Evolutionary conservation across 2,329 filamentous ascomycete genomes (phyloP), one percentile per base, ranked within the genome.

Genomic region (Arthrinium phaeospermum): DNA sequence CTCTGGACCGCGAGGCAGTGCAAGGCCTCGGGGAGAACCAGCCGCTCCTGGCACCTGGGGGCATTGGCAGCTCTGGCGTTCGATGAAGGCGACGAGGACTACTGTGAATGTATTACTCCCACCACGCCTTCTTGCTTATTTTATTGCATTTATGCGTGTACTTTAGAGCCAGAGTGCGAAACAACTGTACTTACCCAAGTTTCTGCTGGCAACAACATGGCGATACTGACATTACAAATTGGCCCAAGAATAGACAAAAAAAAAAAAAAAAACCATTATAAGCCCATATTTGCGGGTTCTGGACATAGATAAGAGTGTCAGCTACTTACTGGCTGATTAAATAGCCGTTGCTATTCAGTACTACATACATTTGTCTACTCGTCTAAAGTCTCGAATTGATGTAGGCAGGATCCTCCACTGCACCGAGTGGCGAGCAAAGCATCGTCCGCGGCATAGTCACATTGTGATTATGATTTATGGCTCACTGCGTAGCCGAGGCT

Each of bases 1-100:
- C 80, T 13, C 75, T 81, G 5, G 79, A 81, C 71, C 78, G 79
- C 2, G 80, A 81, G 71, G 80, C 78, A 44, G 78, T 80, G 7
- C 80, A 81, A 71, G 80, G 79, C 0, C 72, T 80, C 13, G 80
- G 79, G 37, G 80, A 81, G 69, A 78, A 80, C 69, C 79, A 81
- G 69, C 80, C 80, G n/a, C 75, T 81, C n/a, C 73, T 81, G 49
- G 80, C 80, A 10, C 80, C 80, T 12, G 79, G 78, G 51, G 80
- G 80, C 34, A 75, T 80, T 44, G 79, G 80, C 64, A 80, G 79
- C 71, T 80, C 79, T 57, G 78, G 80, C 51, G 76, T 78, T 53
- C 79, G 80, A 67, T 81, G 76, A 72, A 64, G 49, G 13, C 14
- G 34, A 37, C 19, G 57, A 41, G 37, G 22, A 12, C 57, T n/a